Evolutionary conservation across 805 yeast species (phyloP), one percentile per base, ranked within the genome.

Genomic region (Maudiozyma serrabonitensis): DNA sequence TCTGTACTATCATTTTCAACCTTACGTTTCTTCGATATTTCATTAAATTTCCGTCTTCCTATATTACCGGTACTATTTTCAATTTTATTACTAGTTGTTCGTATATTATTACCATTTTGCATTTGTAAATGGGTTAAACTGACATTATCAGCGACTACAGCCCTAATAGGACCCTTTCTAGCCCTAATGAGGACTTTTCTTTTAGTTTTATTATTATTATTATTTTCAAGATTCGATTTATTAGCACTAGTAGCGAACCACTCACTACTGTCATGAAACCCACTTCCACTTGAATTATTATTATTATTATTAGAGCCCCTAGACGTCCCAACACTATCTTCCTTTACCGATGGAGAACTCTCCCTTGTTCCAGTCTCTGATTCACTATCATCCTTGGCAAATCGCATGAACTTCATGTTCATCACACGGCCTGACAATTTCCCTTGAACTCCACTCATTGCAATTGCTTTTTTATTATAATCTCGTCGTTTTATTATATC

Each of bases 391-490:
- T 63, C 61, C 35, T 67, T 73, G 13, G 75, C 78, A 32, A 73
- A 63, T 43, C 64, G 70, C 81, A 80, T 78, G 70, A 80, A 81
- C 73, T 87, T 87, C 96, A 87, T 87, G 76, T 82, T 84, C 80
- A 83, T 71, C 58, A 87, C 86, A 58, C 88, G 75, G 58, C 79
- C 78, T 26, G 93, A 84, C 50, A 80, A 68, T 44, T 65, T 63
- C 15, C 68, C 71, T 41, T 61, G 62, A 15, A 60, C 59, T 21
- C 54, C 54, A 41, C 54, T 55, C 63, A 58, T 60, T 28, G 32
- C 6, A 28, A 28, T 28, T 28, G 12, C 6, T 21, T 3, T 4
- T 21, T 21, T 21, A 21, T 21, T 21, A 21, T 21, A 21, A 21
- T 3, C 23, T 21, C 23, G 23, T 21, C 23, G 4, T 3, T 3